Evolutionary conservation across 2,329 filamentous ascomycete genomes (phyloP).

Genomic region (Fusarium sp.): DNA sequence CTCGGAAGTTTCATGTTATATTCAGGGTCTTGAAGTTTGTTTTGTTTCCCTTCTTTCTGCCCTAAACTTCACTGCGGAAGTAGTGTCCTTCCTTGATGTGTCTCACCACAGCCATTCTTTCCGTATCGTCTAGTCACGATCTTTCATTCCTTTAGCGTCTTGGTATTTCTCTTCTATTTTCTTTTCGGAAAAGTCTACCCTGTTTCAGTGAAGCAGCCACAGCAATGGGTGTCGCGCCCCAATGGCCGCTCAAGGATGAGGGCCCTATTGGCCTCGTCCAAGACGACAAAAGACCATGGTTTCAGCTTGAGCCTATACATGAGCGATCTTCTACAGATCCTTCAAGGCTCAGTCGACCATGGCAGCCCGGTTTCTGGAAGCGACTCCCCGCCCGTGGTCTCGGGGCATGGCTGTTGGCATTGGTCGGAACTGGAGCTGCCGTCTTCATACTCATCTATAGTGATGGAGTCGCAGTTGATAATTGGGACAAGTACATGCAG

Average conservation of each 20-base stretch:
- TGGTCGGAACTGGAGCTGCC: constrained; percentile 27
- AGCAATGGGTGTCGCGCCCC: neutral
- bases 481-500: constrained; percentile 34
- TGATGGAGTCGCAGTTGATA: constrained; percentile 28
- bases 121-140: neutral
- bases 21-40: neutral
- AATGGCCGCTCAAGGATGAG: constrained; percentile 33
- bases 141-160: neutral
- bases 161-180: neutral
- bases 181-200: neutral
- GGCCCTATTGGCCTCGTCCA: neutral
- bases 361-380: constrained; percentile 36
- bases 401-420: constrained; percentile 28
- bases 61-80: neutral
- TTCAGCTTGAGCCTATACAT: constrained; percentile 21
- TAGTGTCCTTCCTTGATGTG: neutral
- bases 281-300: constrained; percentile 25
- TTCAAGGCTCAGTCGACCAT: constrained; percentile 30
- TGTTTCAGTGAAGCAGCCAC: neutral
- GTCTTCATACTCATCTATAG: constrained; percentile 30
- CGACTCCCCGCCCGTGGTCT: constrained; percentile 31
- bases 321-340: constrained; percentile 5
- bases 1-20: constrained; percentile 3
- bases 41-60: neutral
- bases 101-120: neutral